Evolutionary conservation across 805 yeast genomes (phyloP).

Genomic region (Lachancea fermentati): DNA sequence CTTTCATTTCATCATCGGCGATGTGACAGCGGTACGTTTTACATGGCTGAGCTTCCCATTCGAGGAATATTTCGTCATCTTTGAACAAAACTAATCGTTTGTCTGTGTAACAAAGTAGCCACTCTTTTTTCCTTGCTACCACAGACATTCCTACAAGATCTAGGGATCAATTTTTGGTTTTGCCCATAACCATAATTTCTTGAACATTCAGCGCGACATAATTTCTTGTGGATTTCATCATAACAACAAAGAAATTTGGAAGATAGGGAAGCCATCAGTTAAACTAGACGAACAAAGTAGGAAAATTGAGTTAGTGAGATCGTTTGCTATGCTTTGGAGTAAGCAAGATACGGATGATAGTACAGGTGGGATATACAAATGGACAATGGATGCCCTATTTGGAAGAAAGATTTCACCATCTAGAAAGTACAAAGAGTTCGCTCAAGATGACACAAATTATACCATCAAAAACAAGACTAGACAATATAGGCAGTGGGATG

Average conservation of each 20-base stretch:
- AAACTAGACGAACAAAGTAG: too few relatives aligned
- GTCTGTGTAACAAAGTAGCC: background rate
- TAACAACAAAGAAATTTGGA: background rate
- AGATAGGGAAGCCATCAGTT: too few relatives aligned
- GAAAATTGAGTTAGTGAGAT: background rate
- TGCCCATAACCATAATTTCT: too few relatives aligned
- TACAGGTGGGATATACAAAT: slow-evolving; percentile 19
- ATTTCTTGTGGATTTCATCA: background rate
- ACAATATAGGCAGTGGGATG: slow-evolving; percentile 2
- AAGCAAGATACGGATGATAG: slow-evolving; percentile 6
- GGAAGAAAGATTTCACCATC: slow-evolving; percentile 27
- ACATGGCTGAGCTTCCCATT: background rate
- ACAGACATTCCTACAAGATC: background rate
- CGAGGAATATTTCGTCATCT: background rate
- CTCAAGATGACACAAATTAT: slow-evolving; percentile 27
- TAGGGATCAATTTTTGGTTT: too few relatives aligned
- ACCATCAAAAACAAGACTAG: slow-evolving; percentile 5
- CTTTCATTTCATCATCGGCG: background rate
- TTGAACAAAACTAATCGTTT: background rate
- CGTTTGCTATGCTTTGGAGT: background rate
- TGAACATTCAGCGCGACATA: background rate
- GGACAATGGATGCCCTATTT: slow-evolving; percentile 32
- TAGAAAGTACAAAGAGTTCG: slow-evolving; percentile 22
- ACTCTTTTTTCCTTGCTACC: background rate
- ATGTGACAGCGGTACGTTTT: background rate